phyloP scores from a whole-genome alignment of 306 rosid genomes.

The Cicer pinnatifidum region DNA sequence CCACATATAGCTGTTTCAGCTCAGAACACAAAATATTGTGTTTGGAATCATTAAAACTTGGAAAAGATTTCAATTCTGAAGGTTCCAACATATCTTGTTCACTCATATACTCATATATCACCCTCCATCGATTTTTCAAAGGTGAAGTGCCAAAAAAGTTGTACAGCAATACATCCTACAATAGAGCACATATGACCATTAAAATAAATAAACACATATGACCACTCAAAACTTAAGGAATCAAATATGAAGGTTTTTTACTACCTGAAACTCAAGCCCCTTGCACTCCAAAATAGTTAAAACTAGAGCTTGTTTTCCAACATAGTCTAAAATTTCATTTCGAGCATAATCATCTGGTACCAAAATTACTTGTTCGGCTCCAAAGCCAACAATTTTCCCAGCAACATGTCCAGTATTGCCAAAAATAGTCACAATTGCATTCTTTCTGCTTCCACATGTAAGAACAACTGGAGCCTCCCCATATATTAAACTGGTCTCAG shows the following conservation, averaged over 20 bases:
- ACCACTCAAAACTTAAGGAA: not conserved
- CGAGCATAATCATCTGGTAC: constrained; percentile 70
- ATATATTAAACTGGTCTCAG: constrained; percentile 70
- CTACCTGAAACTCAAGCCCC: constrained; percentile 92
- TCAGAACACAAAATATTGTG: constrained; percentile 77
- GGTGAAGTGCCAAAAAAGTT: constrained; percentile 77
- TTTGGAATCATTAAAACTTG: constrained; percentile 56
- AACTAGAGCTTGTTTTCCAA: constrained; percentile 81
- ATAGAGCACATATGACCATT: not conserved
- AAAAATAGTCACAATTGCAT: constrained; percentile 72
- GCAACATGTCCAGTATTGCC: constrained; percentile 54
- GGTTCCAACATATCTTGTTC: constrained; percentile 62
- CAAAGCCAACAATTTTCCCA: constrained; percentile 70
- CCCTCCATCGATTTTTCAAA: constrained; percentile 68
- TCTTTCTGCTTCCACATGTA: constrained; percentile 55
- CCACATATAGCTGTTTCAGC: constrained; percentile 72
- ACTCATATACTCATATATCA: constrained; percentile 66
- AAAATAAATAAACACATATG: not conserved
- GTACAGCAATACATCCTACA: constrained; percentile 73
- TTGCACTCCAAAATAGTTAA: constrained; percentile 78
- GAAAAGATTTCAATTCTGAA: constrained; percentile 36
- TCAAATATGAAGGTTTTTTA: not conserved
- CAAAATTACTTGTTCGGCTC: constrained; percentile 83
- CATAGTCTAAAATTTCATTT: constrained; percentile 50
- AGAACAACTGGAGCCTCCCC: constrained; percentile 76